Conservation (phyloP, 805 yeast species). For the Nakazawaea ernobii region DNA sequence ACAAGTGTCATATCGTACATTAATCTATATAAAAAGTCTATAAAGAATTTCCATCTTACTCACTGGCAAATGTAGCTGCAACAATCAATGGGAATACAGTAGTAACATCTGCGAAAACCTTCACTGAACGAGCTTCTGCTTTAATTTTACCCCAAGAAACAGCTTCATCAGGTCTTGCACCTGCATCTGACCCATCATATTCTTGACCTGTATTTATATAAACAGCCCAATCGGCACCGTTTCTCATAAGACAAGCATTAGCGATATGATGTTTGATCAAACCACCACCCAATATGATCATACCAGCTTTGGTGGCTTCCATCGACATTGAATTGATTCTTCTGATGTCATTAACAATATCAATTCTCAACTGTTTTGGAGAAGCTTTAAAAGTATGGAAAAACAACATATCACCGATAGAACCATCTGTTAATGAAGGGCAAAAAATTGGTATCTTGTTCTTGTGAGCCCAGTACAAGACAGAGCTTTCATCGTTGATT, state of each 20-base stretch:
- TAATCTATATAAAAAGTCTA: neutral
- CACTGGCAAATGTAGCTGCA: constrained; percentile 92
- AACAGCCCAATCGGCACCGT: constrained; percentile 98
- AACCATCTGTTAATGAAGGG: constrained; percentile 97
- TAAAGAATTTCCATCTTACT: constrained; percentile 17
- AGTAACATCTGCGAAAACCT: constrained; percentile 93
- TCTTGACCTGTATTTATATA: constrained; percentile 98
- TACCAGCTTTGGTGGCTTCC: constrained; percentile 93
- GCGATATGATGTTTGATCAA: constrained; percentile 94
- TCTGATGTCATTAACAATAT: constrained; percentile 91
- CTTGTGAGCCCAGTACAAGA: constrained; percentile 96
- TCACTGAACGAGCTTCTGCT: constrained; percentile 86
- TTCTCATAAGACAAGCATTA: constrained; percentile 97
- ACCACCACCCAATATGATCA: constrained; percentile 96
- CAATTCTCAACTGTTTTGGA: constrained; percentile 84
- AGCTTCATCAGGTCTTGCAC: constrained; percentile 99
- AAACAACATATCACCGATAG: constrained; percentile 97
- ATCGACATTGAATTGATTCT: constrained; percentile 87
- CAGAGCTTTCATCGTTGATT: constrained; percentile 89
- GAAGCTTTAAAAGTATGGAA: constrained; percentile 96
- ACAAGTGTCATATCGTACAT: neutral
- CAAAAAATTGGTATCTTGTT: constrained; percentile 94
- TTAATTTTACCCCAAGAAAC: constrained; percentile 98
- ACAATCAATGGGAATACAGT: constrained; percentile 93
- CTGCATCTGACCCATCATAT: constrained; percentile 98